Evolutionary conservation across 441 rosid species (phyloP).

Genomic region (Aquilaria agallochum): DNA sequence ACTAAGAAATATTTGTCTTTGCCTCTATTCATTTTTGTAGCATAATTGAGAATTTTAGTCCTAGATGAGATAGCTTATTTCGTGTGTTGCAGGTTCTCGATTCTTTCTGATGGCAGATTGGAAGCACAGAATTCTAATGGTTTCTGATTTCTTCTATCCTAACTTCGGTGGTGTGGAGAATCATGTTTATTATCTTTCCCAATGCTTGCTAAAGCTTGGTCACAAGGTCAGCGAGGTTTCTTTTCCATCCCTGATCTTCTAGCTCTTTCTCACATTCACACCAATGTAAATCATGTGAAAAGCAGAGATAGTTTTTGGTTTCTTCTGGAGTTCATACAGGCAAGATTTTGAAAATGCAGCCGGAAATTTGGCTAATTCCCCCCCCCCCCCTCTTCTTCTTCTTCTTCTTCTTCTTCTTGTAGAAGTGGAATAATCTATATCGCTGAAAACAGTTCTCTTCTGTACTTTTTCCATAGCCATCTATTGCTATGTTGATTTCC

Average conservation of each 20-base stretch:
- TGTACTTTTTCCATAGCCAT: not conserved
- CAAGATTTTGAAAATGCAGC: too few relatives aligned
- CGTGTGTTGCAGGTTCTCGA: slow-evolving; percentile 20
- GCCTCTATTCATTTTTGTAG: too few relatives aligned
- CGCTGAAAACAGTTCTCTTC: not conserved
- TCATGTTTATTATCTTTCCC: slow-evolving; percentile 90
- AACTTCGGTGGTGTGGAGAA: slow-evolving; percentile 97
- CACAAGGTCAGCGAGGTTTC: slow-evolving; percentile 68
- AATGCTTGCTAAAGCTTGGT: slow-evolving; percentile 83
- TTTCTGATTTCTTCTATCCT: slow-evolving; percentile 98
- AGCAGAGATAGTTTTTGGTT: not conserved
- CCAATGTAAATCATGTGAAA: slow-evolving; percentile 1
- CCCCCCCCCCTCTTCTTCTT: too few relatives aligned
- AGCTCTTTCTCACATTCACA: not conserved
- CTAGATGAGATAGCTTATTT: not conserved
- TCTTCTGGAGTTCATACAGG: too few relatives aligned
- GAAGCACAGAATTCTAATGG: slow-evolving; percentile 81
- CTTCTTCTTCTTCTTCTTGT: too few relatives aligned
- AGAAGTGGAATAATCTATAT: too few relatives aligned
- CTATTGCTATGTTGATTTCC: slow-evolving; percentile 3
- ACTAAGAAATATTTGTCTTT: too few relatives aligned
- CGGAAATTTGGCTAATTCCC: too few relatives aligned
- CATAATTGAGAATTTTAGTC: too few relatives aligned
- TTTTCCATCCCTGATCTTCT: slow-evolving; percentile 1
- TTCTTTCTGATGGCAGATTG: slow-evolving; percentile 32